Base-by-base conservation (phyloP, 2,329 filamentous ascomycete species). In the Ceratocystis cacaofunesta region DNA sequence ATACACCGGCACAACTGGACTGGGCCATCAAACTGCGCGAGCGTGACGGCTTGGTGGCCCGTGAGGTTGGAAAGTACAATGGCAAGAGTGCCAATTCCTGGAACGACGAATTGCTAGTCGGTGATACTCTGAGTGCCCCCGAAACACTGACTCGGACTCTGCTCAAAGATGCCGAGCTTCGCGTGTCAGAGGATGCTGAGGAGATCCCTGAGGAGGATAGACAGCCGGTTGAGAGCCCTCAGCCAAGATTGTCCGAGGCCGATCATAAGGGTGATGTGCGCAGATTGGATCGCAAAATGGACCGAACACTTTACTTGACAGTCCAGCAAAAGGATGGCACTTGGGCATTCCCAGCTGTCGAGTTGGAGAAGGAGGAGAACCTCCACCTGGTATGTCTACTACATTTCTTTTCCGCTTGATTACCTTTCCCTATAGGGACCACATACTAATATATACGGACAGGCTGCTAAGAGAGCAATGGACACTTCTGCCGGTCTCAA, bases 71-170 rank as follows among this genome's bases (percentile, higher is more conserved):
- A 67, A 79, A 83, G 63, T 96, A 96, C 79, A 85, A 87, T 71
- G 87, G 88, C 68, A 81, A 82, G 71, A 83, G 79, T 48, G 75
- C 83, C 30, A 79, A 85, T 68, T 87, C 85, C 3, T 99, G 94
- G 94, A 90, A 96, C 73, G 94, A 99, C 74, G 94, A 97, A 78
- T 76, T 95, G 65, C 78, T 89, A 12, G 82, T 94, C 1, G 90
- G 89, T 12, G 87, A 90, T 67, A 74, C 79, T 64, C 81, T 88
- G 68, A 85, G 84, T 68, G 79, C 82, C 69, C 82, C 86, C 65
- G 82, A 85, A 64, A 78, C 81, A 68, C 77, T 90, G 72, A 78
- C 88, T 15, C 83, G 91, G 68, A 80, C 82, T 70, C 76, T 95
- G 68, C 76, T 95, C 61, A 82, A 84, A 71, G 90, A 95, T 72